Base-by-base conservation (phyloP, 768 basidiomycete species). In the Mycena leptocephala region DNA sequence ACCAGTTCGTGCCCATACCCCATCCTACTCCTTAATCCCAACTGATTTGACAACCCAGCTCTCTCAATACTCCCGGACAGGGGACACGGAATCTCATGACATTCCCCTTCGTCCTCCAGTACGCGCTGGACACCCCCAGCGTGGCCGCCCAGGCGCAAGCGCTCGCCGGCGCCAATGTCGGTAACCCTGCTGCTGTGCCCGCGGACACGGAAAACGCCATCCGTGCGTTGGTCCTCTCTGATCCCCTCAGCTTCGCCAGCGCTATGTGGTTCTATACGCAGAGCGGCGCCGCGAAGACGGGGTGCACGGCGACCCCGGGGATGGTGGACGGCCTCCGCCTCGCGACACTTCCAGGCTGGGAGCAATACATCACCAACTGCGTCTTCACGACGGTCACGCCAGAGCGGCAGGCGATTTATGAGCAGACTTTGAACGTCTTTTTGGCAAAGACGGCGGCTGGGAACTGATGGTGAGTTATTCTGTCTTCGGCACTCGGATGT, bases 231-330 rank as follows among this genome's bases (percentile, higher is more conserved):
- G n/a, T 82, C 7, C 68, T 82, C 24, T 20, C 63, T 16, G 81
- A 82, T 41, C 37, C 65, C 30, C 65, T 82, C 41, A 80, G 80
- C 70, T 80, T 82, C 62, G 80, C 80, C 10, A 77, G 75, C 64
- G 80, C 77, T 9, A 80, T 80, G 80, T 82, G 81, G 81, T 82
- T 81, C 58, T 82, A 80, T 70, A 81, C 51, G 61, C 67, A 64
- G 41, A 78, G 77, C 53, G 80, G 77, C 7, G 51, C 59, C 14
- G 56, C 41, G n/a, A 70, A 79, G 65, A 77, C 56, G 30, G 79
- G 79, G n/a, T n/a, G n/a, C n/a, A n/a, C n/a, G n/a, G n/a, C n/a
- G n/a, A n/a, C n/a, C n/a, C n/a, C n/a, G n/a, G n/a, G n/a, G n/a
- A n/a, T 81, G 56, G 79, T 79, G 9, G 71, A 39, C 16, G 81